Evolutionary conservation across 768 basidiomycete genomes (phyloP), one percentile per base, ranked within the genome.

Genomic region (Pholiota microspora): DNA sequence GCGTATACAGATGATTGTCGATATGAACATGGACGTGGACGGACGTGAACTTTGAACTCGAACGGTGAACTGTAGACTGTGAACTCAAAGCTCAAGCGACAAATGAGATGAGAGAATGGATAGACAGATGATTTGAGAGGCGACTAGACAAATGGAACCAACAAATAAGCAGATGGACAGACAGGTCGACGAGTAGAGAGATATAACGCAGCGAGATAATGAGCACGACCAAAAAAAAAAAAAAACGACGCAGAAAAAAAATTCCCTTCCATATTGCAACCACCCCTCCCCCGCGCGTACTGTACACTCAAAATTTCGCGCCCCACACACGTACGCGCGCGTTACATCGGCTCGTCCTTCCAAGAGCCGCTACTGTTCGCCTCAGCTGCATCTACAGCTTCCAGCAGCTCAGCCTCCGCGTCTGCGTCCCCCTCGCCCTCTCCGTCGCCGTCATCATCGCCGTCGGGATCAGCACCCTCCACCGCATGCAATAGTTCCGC

Each of bases 361-460:
- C 51, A 51, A 38, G 51, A 51, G 28, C 53, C 48, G 45, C 65
- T 66, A 44, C 72, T 73, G 42, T 76, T 69, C 16, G 73, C 75
- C 61, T 78, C 79, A 3, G 79, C 73, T 4, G 78, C 79, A 54
- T 77, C 77, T 0, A 78, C 79, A 35, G 79, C 79, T 58, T 78
- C 79, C 10, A 80, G 64, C 29, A 81, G 62, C 15, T 80, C 79
- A 10, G 61, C 63, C 15, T 66, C 65, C 7, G 61, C 59, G 18
- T 67, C 66, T 1, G 49, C 60, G 29, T 57, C 68, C 16, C 63
- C 67, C 18, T 65, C 60, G 25, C 55, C 68, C 21, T 64, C 67
- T n/a, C 51, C 63, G 25, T 62, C 66, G n/a, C 45, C 53, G 36
- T 65, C 46, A 48, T n/a, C n/a, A 18, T 64, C 67, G 15, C 51